phyloP scores from a whole-genome alignment of 495 filamentous ascomycete genomes.

The Neurospora discreta region DNA sequence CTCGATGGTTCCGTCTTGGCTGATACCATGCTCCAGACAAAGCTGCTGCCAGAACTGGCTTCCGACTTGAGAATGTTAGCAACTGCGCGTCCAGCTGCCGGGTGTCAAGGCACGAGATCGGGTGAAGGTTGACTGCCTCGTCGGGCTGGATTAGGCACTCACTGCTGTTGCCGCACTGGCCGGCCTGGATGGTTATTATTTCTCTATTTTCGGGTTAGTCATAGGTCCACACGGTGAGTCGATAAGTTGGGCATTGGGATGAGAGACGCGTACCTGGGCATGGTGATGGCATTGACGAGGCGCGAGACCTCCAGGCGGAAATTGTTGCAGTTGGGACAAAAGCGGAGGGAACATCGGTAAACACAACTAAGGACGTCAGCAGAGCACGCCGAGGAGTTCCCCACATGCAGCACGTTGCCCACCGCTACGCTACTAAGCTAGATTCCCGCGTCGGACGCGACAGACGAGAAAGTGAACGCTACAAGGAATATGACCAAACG shows the following conservation, averaged over 20 bases:
- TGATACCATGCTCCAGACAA: slow-evolving; percentile 96
- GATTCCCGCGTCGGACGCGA: not conserved
- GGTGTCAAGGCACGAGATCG: not conserved
- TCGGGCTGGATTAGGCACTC: slow-evolving; percentile 25
- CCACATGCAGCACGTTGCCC: not conserved
- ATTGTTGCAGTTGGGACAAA: not conserved
- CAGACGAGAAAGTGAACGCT: not conserved
- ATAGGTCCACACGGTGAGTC: not conserved
- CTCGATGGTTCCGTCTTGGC: slow-evolving; percentile 89
- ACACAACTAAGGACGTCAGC: not conserved
- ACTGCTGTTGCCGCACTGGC: slow-evolving; percentile 99
- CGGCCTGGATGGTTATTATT: slow-evolving; percentile 98
- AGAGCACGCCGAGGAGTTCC: not conserved
- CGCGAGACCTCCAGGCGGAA: not conserved
- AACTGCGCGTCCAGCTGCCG: not conserved
- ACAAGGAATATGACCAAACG: not conserved
- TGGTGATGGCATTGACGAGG: slow-evolving; percentile 25
- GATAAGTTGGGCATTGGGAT: not conserved
- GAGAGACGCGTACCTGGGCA: slow-evolving; percentile 34
- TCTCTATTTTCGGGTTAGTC: slow-evolving; percentile 47
- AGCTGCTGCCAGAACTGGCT: slow-evolving; percentile 96
- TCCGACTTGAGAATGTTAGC: slow-evolving; percentile 48
- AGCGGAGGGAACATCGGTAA: not conserved
- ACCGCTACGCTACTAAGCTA: not conserved
- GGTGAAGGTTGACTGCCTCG: not conserved